Percentiles rank a stretch among this genome's conserved stretches.
Conservation (phyloP, 1,284 basidiomycete species). For the Ceratobasidium theobromae region DNA sequence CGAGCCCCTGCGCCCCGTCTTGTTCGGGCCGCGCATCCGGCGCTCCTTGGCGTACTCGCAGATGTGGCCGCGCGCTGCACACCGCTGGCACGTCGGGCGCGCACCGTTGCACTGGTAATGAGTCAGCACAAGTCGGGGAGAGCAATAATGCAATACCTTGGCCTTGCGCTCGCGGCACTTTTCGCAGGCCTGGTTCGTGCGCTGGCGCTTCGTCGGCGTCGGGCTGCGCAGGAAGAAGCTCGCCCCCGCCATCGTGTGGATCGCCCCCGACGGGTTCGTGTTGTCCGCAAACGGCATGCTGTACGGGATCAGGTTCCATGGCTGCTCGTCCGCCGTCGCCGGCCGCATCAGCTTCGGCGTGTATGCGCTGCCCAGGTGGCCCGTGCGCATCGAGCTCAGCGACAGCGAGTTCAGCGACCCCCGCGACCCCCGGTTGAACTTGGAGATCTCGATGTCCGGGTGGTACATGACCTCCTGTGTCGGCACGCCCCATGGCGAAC, state of each 20-base stretch:
- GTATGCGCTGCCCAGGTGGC: slow-evolving; percentile 18
- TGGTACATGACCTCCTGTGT: slow-evolving; percentile 16
- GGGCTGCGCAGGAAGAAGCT: slow-evolving; percentile 37
- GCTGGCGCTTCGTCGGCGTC: slow-evolving; percentile 46
- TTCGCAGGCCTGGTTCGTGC: slow-evolving; percentile 58
- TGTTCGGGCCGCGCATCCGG: slow-evolving; percentile 45
- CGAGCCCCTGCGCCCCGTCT: slow-evolving; percentile 15
- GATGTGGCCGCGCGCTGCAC: slow-evolving; percentile 50
- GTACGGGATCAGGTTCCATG: slow-evolving; percentile 34
- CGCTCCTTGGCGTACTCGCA: slow-evolving; percentile 60
- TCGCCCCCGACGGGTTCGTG: not conserved
- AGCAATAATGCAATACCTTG: slow-evolving; percentile 46
- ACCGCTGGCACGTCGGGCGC: slow-evolving; percentile 54
- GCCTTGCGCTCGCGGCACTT: slow-evolving; percentile 61
- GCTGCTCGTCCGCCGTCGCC: slow-evolving; percentile 24
- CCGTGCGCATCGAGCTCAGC: slow-evolving; percentile 5
- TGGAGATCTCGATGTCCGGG: slow-evolving; percentile 19
- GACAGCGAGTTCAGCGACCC: slow-evolving; percentile 28
- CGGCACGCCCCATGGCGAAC: slow-evolving; percentile 21
- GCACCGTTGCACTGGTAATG: slow-evolving; percentile 54
- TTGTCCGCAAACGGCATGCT: slow-evolving; percentile 31
- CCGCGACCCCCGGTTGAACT: slow-evolving; percentile 28
- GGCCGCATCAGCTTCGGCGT: slow-evolving; percentile 15
- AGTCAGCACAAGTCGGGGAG: slow-evolving; percentile 28
- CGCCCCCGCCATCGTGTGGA: slow-evolving; percentile 2